phyloP scores from a whole-genome alignment of 345 rosid species.

The Eucalyptus curtisii region DNA sequence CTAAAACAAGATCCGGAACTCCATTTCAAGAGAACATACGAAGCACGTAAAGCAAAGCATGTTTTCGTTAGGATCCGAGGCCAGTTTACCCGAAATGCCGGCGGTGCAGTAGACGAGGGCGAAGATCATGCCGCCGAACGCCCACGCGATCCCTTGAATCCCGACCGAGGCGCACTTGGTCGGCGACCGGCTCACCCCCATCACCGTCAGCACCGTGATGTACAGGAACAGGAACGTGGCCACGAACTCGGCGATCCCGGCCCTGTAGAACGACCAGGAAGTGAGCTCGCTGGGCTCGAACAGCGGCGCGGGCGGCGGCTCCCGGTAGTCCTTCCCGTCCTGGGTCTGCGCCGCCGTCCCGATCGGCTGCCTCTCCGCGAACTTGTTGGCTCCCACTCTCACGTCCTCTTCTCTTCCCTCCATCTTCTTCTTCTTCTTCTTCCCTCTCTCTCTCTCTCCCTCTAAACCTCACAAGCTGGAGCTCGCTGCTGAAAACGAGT shows the following conservation, averaged over 20 bases:
- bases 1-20: not conserved
- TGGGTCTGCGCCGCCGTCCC: slow-evolving; percentile 14
- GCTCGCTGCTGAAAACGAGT: not conserved
- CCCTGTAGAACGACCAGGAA: slow-evolving; percentile 13
- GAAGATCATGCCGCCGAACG: slow-evolving; percentile 22
- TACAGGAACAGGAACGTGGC: slow-evolving; percentile 9
- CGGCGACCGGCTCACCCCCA: slow-evolving; percentile 7
- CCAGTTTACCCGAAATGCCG: slow-evolving; percentile 9
- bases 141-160: slow-evolving; percentile 20
- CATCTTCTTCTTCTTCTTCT: not conserved
- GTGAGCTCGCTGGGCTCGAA: slow-evolving; percentile 7
- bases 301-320: slow-evolving; percentile 11
- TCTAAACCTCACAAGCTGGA: not conserved
- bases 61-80: not conserved
- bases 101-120: slow-evolving; percentile 16
- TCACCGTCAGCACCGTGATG: slow-evolving; percentile 11
- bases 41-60: not conserved
- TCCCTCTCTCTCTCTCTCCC: not conserved
- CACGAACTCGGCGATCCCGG: slow-evolving; percentile 13
- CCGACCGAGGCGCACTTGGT: slow-evolving; percentile 13
- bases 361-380: slow-evolving; percentile 15
- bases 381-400: slow-evolving; percentile 18
- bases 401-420: slow-evolving; percentile 19
- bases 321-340: slow-evolving; percentile 12
- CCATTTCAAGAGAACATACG: not conserved